Evolutionary conservation across 164 flowering plant species (phyloP).

Genomic region (Aristolochia californica): DNA sequence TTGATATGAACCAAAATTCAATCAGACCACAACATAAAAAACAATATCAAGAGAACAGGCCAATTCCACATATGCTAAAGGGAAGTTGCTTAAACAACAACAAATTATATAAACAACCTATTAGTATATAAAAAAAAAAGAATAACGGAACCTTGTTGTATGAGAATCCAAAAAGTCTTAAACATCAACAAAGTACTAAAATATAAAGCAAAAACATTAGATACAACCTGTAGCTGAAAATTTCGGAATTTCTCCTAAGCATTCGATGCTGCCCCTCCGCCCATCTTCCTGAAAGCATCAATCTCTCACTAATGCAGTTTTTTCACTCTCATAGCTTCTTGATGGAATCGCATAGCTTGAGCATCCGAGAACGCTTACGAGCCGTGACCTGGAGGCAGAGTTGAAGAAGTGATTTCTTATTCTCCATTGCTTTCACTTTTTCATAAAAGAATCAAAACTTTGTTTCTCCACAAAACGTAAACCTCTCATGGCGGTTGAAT

Average conservation of each 20-base stretch:
- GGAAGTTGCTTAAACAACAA: too few relatives aligned
- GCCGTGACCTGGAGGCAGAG: background rate
- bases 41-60: too few relatives aligned
- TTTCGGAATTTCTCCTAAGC: conserved; percentile 83
- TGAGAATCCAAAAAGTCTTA: too few relatives aligned
- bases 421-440: background rate
- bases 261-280: conserved; percentile 14
- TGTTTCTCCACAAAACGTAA: too few relatives aligned
- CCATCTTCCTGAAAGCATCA: conserved; percentile 5
- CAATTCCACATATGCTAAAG: too few relatives aligned
- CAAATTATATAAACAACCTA: too few relatives aligned
- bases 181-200: background rate
- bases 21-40: too few relatives aligned
- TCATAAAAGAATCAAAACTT: too few relatives aligned
- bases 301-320: background rate
- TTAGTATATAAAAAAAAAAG: too few relatives aligned
- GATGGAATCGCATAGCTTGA: background rate
- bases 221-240: conserved; percentile 51
- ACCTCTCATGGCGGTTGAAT: too few relatives aligned
- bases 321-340: background rate
- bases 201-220: background rate
- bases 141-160: too few relatives aligned
- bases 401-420: background rate
- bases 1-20: too few relatives aligned
- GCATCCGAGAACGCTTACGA: background rate